Percentiles rank a stretch among this genome's conserved stretches.
These are phyloP conservation scores for Populus tomentosa DNA, from an alignment of 441 rosid species.

Conservation along the genomic window DNA sequence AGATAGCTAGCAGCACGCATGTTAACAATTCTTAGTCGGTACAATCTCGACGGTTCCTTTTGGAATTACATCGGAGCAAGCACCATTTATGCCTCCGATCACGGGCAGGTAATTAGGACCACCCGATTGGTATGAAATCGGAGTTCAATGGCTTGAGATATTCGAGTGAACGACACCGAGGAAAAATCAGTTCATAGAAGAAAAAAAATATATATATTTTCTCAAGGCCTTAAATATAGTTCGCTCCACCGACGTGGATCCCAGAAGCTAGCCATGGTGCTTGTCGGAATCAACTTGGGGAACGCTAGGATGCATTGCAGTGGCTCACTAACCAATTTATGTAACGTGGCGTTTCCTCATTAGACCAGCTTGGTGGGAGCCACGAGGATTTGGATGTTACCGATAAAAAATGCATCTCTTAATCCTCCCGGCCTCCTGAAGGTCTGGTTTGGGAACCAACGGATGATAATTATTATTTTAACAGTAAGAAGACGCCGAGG, in stretches of 20 bases:
- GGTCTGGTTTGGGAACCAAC: neutral
- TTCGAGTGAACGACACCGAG: neutral
- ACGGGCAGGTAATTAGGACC: conserved; percentile 3
- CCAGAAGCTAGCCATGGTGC: conserved; percentile 13
- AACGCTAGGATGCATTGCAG: neutral
- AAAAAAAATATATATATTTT: neutral
- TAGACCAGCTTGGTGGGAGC: conserved; percentile 25
- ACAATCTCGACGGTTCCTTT: conserved; percentile 3
- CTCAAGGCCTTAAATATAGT: neutral
- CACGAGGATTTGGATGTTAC: conserved; percentile 22
- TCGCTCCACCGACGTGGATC: conserved; percentile 20
- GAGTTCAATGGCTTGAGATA: neutral
- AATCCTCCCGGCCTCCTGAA: neutral
- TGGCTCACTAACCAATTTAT: conserved; percentile 13
- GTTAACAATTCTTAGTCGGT: conserved; percentile 8
- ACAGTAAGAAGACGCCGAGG: neutral
- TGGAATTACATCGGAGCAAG: neutral
- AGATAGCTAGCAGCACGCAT: neutral
- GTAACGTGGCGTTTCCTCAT: conserved; percentile 26
- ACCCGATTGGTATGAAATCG: neutral
- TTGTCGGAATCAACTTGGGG: conserved; percentile 20
- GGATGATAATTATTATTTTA: conserved; percentile 5
- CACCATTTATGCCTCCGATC: neutral
- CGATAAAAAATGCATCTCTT: conserved; percentile 1
- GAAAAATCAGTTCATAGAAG: neutral